Percentiles rank a stretch among this genome's conserved stretches.
Evolutionary conservation across 2,329 filamentous ascomycete species (phyloP).

Genomic region (Arthrobotrys conoides): DNA sequence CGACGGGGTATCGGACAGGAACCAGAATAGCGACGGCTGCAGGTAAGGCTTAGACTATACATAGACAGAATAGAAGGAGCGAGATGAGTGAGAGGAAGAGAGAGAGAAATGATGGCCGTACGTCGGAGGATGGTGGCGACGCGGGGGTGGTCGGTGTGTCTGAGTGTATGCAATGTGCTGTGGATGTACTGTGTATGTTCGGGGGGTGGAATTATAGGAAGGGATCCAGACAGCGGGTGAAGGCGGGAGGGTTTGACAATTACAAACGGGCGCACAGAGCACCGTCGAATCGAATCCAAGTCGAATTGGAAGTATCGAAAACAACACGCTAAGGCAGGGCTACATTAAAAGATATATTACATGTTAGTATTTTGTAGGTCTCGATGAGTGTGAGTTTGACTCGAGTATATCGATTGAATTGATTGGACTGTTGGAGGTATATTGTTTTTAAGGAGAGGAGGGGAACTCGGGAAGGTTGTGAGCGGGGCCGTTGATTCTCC

Average conservation of each 20-base stretch:
- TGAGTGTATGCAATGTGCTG: background rate
- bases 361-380: background rate
- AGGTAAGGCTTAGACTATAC: constrained; percentile 25
- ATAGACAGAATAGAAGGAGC: constrained; percentile 36
- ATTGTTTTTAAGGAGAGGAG: constrained; percentile 15
- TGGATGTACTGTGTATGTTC: background rate
- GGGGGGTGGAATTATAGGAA: constrained; percentile 33
- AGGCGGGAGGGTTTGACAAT: constrained; percentile 47
- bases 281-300: background rate
- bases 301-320: background rate
- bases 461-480: background rate
- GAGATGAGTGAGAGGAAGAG: constrained; percentile 5
- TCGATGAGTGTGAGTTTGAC: background rate
- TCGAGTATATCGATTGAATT: background rate
- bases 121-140: constrained; percentile 32
- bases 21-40: constrained; percentile 11
- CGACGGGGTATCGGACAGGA: constrained; percentile 11
- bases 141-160: constrained; percentile 20
- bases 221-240: constrained; percentile 42
- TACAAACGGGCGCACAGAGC: constrained; percentile 22
- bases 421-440: constrained; percentile 1
- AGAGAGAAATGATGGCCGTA: constrained; percentile 26
- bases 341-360: constrained; percentile 10
- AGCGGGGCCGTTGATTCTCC: background rate
- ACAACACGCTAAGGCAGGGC: constrained; percentile 32